Evolutionary conservation across 2,329 filamentous ascomycete genomes (phyloP).

Genomic region (Epichloe amarillans): DNA sequence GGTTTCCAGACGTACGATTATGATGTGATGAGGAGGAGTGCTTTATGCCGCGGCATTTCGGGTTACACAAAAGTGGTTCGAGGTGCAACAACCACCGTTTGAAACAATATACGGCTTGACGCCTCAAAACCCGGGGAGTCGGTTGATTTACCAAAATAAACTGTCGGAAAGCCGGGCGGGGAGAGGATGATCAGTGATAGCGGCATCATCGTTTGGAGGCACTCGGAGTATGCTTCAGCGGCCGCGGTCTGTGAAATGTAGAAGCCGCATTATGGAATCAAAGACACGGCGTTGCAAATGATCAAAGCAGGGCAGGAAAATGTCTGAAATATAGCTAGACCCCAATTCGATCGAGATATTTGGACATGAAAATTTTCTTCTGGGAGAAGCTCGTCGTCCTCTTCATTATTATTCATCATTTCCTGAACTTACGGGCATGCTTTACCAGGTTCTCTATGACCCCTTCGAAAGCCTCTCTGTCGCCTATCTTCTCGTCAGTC

Average conservation of each 20-base stretch:
- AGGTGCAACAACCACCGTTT: background rate
- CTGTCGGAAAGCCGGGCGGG: background rate
- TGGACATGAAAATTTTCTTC: conserved; percentile 1
- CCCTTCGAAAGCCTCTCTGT: conserved; percentile 87
- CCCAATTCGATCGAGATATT: conserved; percentile 8
- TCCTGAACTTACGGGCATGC: conserved; percentile 74
- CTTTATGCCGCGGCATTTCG: background rate
- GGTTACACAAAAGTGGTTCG: background rate
- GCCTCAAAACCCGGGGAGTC: background rate
- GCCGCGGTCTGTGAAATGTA: background rate
- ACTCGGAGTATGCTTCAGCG: background rate
- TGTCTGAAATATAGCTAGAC: conserved; percentile 9
- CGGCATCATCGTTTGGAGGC: background rate
- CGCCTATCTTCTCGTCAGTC: conserved; percentile 74
- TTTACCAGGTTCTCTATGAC: conserved; percentile 95
- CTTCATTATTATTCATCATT: conserved; percentile 29
- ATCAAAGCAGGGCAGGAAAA: conserved; percentile 4
- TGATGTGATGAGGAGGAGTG: conserved; percentile 5
- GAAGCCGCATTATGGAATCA: background rate
- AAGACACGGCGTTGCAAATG: background rate
- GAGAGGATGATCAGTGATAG: background rate
- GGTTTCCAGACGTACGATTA: conserved; percentile 1
- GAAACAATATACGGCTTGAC: background rate
- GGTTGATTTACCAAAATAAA: background rate
- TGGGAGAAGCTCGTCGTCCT: conserved; percentile 3